phyloP scores from a whole-genome alignment of 2,329 filamentous ascomycete genomes.

The Ophiostoma perfectum region DNA sequence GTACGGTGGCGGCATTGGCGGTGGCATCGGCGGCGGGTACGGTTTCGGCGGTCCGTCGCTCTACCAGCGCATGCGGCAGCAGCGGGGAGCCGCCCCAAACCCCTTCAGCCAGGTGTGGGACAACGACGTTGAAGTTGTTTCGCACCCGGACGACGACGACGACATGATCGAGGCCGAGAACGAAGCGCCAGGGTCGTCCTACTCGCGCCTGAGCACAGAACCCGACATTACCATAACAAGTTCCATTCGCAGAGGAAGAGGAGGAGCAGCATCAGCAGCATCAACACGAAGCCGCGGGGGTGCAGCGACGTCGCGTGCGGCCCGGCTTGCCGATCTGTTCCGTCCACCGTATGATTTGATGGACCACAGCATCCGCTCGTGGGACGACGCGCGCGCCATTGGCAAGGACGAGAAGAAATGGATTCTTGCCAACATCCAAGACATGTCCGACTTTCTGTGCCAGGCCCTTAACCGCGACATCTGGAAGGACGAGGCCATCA shows the following conservation, averaged over 20 bases:
- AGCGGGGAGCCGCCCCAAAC: conserved; percentile 31
- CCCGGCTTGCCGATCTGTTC: conserved; percentile 81
- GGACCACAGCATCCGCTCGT: conserved; percentile 56
- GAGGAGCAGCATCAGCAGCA: background rate
- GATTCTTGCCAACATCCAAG: conserved; percentile 93
- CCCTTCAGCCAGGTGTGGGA: conserved; percentile 41
- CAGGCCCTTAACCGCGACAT: conserved; percentile 90
- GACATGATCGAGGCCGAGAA: conserved; percentile 6
- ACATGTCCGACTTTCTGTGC: conserved; percentile 88
- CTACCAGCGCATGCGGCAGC: conserved; percentile 53
- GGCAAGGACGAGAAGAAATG: conserved; percentile 89
- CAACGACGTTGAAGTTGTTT: conserved; percentile 23
- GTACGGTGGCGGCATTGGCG: conserved; percentile 42
- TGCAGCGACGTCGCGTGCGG: background rate
- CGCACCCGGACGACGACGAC: conserved; percentile 25
- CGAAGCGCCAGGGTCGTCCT: background rate
- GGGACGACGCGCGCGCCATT: conserved; percentile 76
- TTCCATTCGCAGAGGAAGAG: background rate
- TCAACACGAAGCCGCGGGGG: background rate
- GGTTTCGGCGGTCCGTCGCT: conserved; percentile 46
- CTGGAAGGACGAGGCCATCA: conserved; percentile 81
- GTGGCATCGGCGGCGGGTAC: conserved; percentile 42
- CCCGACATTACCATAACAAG: conserved; percentile 2
- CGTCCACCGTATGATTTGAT: conserved; percentile 90
- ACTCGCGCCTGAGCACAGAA: background rate